A percentile compares a stretch with the other conserved stretches of the same genome.
Evolutionary conservation across 352 stramenopile species (phyloP).

Genomic region (Lagenidium sp.): DNA sequence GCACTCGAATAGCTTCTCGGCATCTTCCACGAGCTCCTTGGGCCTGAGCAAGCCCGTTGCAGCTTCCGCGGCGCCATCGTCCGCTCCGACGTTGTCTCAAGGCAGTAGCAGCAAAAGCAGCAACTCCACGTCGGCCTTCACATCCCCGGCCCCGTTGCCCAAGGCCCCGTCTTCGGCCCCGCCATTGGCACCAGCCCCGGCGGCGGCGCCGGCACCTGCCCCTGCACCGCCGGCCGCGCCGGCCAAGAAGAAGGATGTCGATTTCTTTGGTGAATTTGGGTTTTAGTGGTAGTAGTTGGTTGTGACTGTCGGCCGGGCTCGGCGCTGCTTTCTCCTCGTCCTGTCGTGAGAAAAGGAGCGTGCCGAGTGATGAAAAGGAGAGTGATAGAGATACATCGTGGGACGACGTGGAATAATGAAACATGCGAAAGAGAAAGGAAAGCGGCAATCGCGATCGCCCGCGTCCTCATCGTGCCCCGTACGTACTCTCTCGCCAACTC

Average conservation of each 20-base stretch:
- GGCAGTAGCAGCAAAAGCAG: constrained; percentile 15
- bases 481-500: not conserved
- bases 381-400: not conserved
- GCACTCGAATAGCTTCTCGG: constrained; percentile 29
- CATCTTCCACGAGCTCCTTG: constrained; percentile 17
- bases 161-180: constrained; percentile 6
- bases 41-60: constrained; percentile 3
- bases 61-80: constrained; percentile 12
- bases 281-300: constrained; percentile 24
- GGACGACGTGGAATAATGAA: too few relatives aligned
- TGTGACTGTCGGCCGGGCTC: not conserved
- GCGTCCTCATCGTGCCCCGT: not conserved
- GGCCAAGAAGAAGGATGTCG: constrained; percentile 69
- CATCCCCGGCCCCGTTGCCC: constrained; percentile 12
- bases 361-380: too few relatives aligned
- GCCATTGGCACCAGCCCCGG: constrained; percentile 9
- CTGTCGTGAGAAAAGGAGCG: too few relatives aligned
- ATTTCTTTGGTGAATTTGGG: constrained; percentile 81
- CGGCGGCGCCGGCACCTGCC: constrained; percentile 9
- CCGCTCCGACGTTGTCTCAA: constrained; percentile 14
- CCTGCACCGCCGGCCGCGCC: constrained; percentile 16
- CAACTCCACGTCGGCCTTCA: constrained; percentile 7
- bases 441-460: too few relatives aligned
- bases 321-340: too few relatives aligned
- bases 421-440: not conserved